A percentile compares a stretch with the other conserved stretches of the same genome.
Evolutionary conservation across 345 rosid species (phyloP).

Genomic region (Populus alba): DNA sequence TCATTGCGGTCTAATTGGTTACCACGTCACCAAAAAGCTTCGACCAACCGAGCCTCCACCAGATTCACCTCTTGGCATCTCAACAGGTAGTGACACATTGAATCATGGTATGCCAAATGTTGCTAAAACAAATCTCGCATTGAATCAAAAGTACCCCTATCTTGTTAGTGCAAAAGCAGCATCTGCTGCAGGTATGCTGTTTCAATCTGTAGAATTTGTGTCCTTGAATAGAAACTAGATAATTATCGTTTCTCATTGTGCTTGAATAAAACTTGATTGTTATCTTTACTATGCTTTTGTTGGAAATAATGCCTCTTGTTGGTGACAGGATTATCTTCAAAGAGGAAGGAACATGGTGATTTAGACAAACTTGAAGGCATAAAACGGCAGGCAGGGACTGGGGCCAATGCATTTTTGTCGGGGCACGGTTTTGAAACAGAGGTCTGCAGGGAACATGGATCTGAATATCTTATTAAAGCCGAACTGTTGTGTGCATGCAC

Average conservation of each 20-base stretch:
- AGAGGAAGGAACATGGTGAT: conserved; percentile 54
- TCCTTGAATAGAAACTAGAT: neutral
- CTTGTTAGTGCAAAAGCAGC: conserved; percentile 27
- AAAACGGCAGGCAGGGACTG: conserved; percentile 32
- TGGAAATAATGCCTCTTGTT: conserved; percentile 19
- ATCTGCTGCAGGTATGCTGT: conserved; percentile 11
- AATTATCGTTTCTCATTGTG: neutral
- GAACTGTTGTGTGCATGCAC: neutral
- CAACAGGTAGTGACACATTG: no score
- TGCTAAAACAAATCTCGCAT: conserved; percentile 20
- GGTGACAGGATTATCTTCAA: conserved; percentile 40
- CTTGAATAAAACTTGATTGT: neutral
- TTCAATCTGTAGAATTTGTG: neutral
- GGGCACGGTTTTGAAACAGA: neutral
- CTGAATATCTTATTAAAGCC: neutral
- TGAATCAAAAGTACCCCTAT: conserved; percentile 21
- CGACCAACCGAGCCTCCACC: conserved; percentile 18
- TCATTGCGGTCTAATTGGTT: conserved; percentile 83
- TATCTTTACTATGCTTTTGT: neutral
- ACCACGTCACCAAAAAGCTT: conserved; percentile 49
- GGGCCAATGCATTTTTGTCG: conserved; percentile 12
- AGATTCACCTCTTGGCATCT: conserved; percentile 17
- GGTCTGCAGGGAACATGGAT: neutral
- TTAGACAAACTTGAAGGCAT: conserved; percentile 27
- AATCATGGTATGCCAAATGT: conserved; percentile 16